Evolutionary conservation across 345 rosid genomes (phyloP).

Genomic region (Salix arbutifolia): DNA sequence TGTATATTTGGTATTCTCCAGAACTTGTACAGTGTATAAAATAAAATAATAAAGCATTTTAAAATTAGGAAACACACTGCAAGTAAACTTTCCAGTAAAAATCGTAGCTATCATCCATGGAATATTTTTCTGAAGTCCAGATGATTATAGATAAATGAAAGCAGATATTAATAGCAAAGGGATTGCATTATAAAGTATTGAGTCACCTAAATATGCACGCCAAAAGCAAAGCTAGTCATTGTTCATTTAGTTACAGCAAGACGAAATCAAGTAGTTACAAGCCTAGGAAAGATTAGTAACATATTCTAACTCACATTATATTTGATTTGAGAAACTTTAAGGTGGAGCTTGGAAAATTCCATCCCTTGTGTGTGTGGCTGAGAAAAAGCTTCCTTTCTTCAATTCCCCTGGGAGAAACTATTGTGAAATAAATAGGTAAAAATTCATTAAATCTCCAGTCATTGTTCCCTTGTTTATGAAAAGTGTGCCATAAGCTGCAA

Average conservation of each 20-base stretch:
- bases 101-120: not conserved
- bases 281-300: not conserved
- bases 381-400: not conserved
- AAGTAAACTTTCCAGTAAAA: not conserved
- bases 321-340: not conserved
- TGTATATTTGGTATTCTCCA: not conserved
- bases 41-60: not conserved
- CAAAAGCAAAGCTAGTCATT: not conserved
- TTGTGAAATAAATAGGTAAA: not conserved
- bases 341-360: constrained; percentile 9
- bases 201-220: not conserved
- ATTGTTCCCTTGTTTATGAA: not conserved
- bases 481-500: constrained; percentile 5
- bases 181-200: not conserved
- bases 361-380: constrained; percentile 9
- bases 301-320: not conserved
- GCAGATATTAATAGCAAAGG: not conserved
- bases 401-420: not conserved
- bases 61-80: not conserved
- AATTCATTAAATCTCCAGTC: not conserved
- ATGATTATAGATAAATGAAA: not conserved
- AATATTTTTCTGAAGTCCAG: not conserved
- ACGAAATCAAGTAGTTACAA: not conserved
- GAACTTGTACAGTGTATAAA: not conserved
- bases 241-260: not conserved